Evolutionary conservation across 768 basidiomycete species (phyloP).

Genomic region (Myochromella boudieri): DNA sequence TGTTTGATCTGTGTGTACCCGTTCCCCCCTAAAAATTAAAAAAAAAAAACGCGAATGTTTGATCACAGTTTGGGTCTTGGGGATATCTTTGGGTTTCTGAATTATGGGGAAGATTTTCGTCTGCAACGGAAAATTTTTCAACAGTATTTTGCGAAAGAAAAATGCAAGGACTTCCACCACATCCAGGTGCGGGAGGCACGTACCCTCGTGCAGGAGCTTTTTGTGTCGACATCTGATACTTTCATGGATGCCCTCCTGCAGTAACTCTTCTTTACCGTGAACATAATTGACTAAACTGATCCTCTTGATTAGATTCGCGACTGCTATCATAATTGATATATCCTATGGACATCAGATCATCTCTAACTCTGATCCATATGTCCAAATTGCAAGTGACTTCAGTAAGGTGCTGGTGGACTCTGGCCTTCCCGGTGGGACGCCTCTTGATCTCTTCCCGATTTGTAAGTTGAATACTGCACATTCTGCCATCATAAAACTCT

Average conservation of each 20-base stretch:
- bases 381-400: conserved; percentile 34
- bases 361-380: conserved; percentile 34
- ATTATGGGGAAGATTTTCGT: conserved; percentile 15
- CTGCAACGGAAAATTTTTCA: conserved; percentile 13
- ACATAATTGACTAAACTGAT: no score
- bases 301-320: conserved; percentile 6
- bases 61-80: conserved; percentile 6
- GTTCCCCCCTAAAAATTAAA: neutral
- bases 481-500: neutral
- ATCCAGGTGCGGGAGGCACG: conserved; percentile 18
- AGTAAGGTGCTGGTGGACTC: conserved; percentile 18
- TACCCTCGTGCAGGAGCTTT: conserved; percentile 15
- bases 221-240: conserved; percentile 15
- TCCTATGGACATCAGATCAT: conserved; percentile 32
- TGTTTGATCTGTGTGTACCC: conserved; percentile 15
- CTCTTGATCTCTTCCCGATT: conserved; percentile 23
- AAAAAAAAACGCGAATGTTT: conserved; percentile 2
- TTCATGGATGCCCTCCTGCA: conserved; percentile 15
- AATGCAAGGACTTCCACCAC: neutral
- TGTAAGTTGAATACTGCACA: conserved; percentile 12
- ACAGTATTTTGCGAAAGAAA: conserved; percentile 8
- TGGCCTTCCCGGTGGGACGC: conserved; percentile 18
- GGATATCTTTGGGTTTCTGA: conserved; percentile 8
- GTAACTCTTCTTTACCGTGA: no score
- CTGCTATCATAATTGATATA: conserved; percentile 22